Conservation (phyloP, 108 stramenopile species). For the Cyclostephanos invisitatus region DNA sequence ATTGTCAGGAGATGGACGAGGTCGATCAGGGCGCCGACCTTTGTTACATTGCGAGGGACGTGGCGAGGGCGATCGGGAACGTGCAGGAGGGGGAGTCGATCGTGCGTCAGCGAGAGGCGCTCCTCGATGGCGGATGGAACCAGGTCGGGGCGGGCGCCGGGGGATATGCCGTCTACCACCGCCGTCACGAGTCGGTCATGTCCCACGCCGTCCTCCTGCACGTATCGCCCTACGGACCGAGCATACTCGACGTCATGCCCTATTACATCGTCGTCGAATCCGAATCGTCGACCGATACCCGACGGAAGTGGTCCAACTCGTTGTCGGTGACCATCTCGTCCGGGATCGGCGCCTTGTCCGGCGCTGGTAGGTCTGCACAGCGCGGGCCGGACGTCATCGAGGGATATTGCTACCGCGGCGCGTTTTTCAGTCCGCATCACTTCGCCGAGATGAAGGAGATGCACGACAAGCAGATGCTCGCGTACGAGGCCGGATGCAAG, state of each 20-base stretch:
- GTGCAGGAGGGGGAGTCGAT: constrained; percentile 25
- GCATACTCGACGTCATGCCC: constrained; percentile 67
- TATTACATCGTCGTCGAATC: constrained; percentile 65
- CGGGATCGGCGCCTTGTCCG: not conserved
- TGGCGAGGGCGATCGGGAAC: constrained; percentile 64
- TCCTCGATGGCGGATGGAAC: constrained; percentile 36
- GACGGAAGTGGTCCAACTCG: constrained; percentile 42
- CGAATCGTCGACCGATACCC: constrained; percentile 33
- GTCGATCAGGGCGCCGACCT: constrained; percentile 57
- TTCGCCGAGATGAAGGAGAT: constrained; percentile 65
- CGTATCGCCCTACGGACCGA: constrained; percentile 74
- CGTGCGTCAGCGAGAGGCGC: constrained; percentile 35
- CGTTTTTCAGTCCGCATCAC: constrained; percentile 71
- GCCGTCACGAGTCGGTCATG: not conserved
- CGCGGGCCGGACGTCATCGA: constrained; percentile 43
- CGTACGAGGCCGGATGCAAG: constrained; percentile 61
- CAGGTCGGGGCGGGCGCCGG: constrained; percentile 43
- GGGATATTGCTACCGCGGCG: constrained; percentile 64
- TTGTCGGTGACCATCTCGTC: constrained; percentile 6
- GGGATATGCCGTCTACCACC: constrained; percentile 61
- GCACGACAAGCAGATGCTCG: constrained; percentile 50
- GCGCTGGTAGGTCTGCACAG: not conserved
- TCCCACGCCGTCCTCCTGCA: constrained; percentile 52
- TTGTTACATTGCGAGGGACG: constrained; percentile 46
- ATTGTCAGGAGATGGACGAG: constrained; percentile 65